These are phyloP conservation scores for Starmerella scarabaei DNA, from an alignment of 805 yeast species.

Conservation along the genomic window DNA sequence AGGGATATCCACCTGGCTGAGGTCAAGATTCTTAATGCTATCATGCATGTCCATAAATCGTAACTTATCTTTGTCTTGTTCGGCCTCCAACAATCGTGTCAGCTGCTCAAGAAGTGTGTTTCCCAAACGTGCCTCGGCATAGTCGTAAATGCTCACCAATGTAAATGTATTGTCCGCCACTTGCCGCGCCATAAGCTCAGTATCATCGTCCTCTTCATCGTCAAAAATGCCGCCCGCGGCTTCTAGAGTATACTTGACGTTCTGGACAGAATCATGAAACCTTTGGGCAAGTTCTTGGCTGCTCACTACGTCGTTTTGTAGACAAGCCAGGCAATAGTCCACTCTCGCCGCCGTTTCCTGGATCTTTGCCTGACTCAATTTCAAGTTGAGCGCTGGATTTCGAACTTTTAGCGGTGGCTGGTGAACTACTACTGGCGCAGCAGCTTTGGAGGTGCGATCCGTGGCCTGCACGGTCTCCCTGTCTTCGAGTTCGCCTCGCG, in stretches of 20 bases:
- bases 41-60: conserved; percentile 17
- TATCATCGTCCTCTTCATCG: background rate
- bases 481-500: background rate
- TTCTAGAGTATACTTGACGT: background rate
- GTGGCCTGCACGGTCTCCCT: background rate
- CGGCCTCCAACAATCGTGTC: conserved; percentile 20
- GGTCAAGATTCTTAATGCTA: conserved; percentile 26
- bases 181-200: background rate
- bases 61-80: background rate
- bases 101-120: conserved; percentile 51
- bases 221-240: conserved; percentile 10
- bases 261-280: conserved; percentile 9
- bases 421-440: background rate
- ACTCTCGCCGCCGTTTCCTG: conserved; percentile 13
- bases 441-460: background rate
- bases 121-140: conserved; percentile 57
- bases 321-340: conserved; percentile 15
- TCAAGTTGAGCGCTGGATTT: conserved; percentile 9
- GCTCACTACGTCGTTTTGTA: conserved; percentile 12
- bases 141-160: conserved; percentile 37
- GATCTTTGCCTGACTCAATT: conserved; percentile 1
- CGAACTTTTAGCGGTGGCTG: background rate
- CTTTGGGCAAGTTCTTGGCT: conserved; percentile 14
- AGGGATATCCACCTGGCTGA: conserved; percentile 34
- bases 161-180: background rate